These are phyloP conservation scores for Aspergillus viridinutans DNA, from an alignment of 2,329 filamentous ascomycete species.

Conservation along the genomic window DNA sequence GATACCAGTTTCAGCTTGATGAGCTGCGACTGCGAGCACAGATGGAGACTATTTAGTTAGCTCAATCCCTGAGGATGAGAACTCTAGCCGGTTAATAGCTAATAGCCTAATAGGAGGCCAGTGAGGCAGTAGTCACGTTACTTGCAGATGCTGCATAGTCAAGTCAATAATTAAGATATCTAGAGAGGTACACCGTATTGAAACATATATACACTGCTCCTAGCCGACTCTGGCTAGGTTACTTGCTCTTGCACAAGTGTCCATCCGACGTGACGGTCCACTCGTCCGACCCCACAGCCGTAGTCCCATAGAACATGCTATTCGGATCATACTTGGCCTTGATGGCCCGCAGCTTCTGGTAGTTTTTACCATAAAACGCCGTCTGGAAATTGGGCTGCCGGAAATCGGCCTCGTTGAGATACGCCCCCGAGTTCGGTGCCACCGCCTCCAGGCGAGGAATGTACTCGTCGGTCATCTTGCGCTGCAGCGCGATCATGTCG, in stretches of 20 bases:
- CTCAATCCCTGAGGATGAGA: too few species aligned
- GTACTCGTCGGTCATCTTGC: constrained; percentile 37
- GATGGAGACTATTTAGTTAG: too few species aligned
- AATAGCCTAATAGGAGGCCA: too few species aligned
- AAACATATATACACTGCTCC: too few species aligned
- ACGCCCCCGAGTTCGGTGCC: constrained; percentile 36
- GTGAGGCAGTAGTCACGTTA: too few species aligned
- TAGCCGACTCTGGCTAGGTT: too few species aligned
- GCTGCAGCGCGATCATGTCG: constrained; percentile 32
- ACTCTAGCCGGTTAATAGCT: too few species aligned
- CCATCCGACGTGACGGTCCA: constrained; percentile 41
- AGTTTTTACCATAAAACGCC: constrained; percentile 43
- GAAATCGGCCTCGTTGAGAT: constrained; percentile 43
- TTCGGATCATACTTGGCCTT: constrained; percentile 43
- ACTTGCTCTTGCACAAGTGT: constrained; percentile 29
- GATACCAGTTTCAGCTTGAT: too few species aligned
- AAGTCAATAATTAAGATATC: too few species aligned
- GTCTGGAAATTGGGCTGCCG: constrained; percentile 39
- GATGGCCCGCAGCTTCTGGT: constrained; percentile 30
- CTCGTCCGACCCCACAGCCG: constrained; percentile 50
- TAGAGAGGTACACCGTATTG: too few species aligned
- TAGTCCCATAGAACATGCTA: constrained; percentile 38
- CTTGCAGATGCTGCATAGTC: too few species aligned
- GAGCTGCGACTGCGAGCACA: too few species aligned
- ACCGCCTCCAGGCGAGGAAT: constrained; percentile 35